Percentiles rank a stretch among this genome's conserved stretches.
Conservation (phyloP, 2,329 filamentous ascomycete genomes). For the Paecilomyces dactylethromorphus region DNA sequence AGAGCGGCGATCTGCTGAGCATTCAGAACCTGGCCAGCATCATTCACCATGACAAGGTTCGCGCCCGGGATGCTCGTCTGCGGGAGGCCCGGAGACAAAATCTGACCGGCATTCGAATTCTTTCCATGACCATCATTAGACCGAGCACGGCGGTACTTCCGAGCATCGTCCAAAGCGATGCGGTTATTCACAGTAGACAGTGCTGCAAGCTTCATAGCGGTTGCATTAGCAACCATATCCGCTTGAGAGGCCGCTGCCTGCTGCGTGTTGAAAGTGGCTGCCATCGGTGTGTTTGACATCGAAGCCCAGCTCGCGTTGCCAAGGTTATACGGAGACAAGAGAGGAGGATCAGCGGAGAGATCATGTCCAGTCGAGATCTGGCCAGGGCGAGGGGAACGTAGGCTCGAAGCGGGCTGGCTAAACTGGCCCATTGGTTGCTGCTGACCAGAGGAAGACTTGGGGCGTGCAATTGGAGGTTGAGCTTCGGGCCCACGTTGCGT, state of each 20-base stretch:
- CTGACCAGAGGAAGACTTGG: slow-evolving; percentile 74
- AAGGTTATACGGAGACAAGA: slow-evolving; percentile 73
- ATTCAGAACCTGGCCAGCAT: slow-evolving; percentile 79
- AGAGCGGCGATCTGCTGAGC: slow-evolving; percentile 78
- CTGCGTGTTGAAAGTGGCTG: slow-evolving; percentile 66
- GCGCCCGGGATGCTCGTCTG: slow-evolving; percentile 59
- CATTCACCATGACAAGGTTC: slow-evolving; percentile 90
- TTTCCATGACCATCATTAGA: slow-evolving; percentile 67
- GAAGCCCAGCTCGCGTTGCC: slow-evolving; percentile 94
- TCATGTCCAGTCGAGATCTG: slow-evolving; percentile 63
- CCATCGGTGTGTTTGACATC: slow-evolving; percentile 97
- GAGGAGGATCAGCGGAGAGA: slow-evolving; percentile 62
- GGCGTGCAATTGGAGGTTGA: slow-evolving; percentile 51
- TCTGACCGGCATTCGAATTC: slow-evolving; percentile 44
- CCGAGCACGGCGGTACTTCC: slow-evolving; percentile 86
- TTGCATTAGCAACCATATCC: slow-evolving; percentile 98
- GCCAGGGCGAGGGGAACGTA: slow-evolving; percentile 73
- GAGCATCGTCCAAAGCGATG: slow-evolving; percentile 91
- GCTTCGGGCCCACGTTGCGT: slow-evolving; percentile 49
- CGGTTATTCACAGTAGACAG: slow-evolving; percentile 97
- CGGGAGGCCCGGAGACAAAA: slow-evolving; percentile 61
- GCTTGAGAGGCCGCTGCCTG: slow-evolving; percentile 61
- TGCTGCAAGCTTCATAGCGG: slow-evolving; percentile 96
- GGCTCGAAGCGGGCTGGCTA: slow-evolving; percentile 68
- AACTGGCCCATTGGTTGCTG: slow-evolving; percentile 84